Conservation (phyloP, 1,139 yeast genomes). For the Kazachstania sp. region DNA sequence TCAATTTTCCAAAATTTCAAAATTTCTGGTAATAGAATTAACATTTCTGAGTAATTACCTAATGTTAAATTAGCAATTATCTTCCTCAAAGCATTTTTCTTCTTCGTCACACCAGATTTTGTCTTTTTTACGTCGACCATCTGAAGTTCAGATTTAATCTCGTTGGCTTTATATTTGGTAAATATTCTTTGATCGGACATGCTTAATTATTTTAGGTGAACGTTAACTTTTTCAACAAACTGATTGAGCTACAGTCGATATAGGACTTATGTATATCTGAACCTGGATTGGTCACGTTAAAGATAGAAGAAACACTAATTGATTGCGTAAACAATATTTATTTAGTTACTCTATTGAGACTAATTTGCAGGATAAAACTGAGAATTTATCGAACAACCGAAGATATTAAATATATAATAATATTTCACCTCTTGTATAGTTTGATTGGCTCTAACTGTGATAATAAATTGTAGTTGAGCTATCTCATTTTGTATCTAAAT, state of each 20-base stretch:
- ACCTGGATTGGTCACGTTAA: too few relatives aligned
- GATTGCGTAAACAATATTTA: too few relatives aligned
- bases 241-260: not conserved
- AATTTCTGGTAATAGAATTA: slow-evolving; percentile 58
- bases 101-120: slow-evolving; percentile 30
- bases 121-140: slow-evolving; percentile 31
- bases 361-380: too few relatives aligned
- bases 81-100: slow-evolving; percentile 61
- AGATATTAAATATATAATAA: too few relatives aligned
- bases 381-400: too few relatives aligned
- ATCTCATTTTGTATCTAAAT: too few relatives aligned
- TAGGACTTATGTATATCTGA: too few relatives aligned
- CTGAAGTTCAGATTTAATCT: slow-evolving; percentile 31
- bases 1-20: slow-evolving; percentile 49
- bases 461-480: too few relatives aligned
- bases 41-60: slow-evolving; percentile 66
- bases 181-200: slow-evolving; percentile 30
- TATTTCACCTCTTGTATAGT: too few relatives aligned
- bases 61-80: slow-evolving; percentile 76
- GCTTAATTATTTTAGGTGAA: not conserved
- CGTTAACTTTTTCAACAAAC: not conserved
- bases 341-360: too few relatives aligned
- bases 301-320: too few relatives aligned
- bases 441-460: too few relatives aligned
- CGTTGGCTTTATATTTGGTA: slow-evolving; percentile 29